Evolutionary conservation across 179 eudicot species (phyloP), one percentile per base, ranked within the genome.

Genomic region (Silene coronaria): DNA sequence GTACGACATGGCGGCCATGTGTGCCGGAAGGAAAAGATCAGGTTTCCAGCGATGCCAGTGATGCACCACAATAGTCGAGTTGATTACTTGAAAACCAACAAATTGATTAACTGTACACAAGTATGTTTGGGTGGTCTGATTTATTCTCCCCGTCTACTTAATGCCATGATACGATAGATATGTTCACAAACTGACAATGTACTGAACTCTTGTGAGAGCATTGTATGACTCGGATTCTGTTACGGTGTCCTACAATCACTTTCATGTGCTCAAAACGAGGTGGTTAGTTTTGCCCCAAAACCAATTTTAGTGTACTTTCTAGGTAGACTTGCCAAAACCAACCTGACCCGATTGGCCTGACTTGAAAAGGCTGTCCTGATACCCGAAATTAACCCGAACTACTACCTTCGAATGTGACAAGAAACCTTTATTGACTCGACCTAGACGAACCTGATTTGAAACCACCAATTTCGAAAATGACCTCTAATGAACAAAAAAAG

Each of bases 1-100:
- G 83, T 23, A 89, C 91, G 10, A 73, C 81, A 28, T 90, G 97
- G 96, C 88, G 88, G 85, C 93, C 97, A 11, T 86, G 91, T 51
- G 82, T 85, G 65, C 88, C 90, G 11, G 74, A 46, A 72, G 75
- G 23, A 19, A 42, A 58, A 21, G 66, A 30, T 60, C 12, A 21
- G 64, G 14, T 23, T 22, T 60, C 64, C 12, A 60, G 28, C 64
- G 64, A 60, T 0, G 21, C 64, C 12, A 60, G 28, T 28, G 64
- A 60, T 0, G 21, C 58, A 53, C 2, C 19, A 53, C 58, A 53
- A 5, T 17, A 14, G 58, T 53, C 19, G 7, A 17, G 21, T 53
- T 53, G 17, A 53, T n/a, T 53, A 53, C 19, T 42, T 42, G 58
- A n/a, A 53, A 53, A 6, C 57, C n/a, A 53, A 16, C n/a, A n/a